A percentile compares a stretch with the other conserved stretches of the same genome.
Conservation (phyloP, 352 stramenopile species). For the Salisapilia sapeloensis region DNA sequence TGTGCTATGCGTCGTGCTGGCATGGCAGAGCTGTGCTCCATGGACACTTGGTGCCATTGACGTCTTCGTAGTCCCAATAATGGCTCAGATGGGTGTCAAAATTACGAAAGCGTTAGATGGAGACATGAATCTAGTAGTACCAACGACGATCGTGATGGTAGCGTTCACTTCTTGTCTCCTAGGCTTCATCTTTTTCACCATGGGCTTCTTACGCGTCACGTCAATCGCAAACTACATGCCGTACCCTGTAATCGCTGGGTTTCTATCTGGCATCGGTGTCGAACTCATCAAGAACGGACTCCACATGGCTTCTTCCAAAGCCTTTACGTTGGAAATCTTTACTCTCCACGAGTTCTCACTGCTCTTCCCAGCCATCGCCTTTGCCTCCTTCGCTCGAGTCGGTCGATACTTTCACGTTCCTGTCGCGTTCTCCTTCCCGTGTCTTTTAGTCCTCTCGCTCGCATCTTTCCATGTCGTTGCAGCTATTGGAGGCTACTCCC, state of each 20-base stretch:
- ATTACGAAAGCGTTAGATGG: conserved; percentile 41
- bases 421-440: conserved; percentile 57
- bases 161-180: conserved; percentile 45
- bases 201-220: conserved; percentile 51
- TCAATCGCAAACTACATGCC: conserved; percentile 76
- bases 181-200: conserved; percentile 39
- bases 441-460: conserved; percentile 33
- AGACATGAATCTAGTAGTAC: conserved; percentile 39
- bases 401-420: conserved; percentile 43
- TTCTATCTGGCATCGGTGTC: conserved; percentile 61
- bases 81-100: conserved; percentile 51
- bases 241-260: conserved; percentile 68
- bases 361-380: conserved; percentile 34
- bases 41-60: conserved; percentile 67
- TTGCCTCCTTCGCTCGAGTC: conserved; percentile 29
- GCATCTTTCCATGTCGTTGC: conserved; percentile 38
- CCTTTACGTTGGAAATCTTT: conserved; percentile 32
- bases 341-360: conserved; percentile 30
- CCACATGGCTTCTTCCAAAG: conserved; percentile 53
- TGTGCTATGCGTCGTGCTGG: conserved; percentile 43
- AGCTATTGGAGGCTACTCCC: conserved; percentile 8
- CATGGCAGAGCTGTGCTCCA: conserved; percentile 52
- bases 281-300: conserved; percentile 66
- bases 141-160: conserved; percentile 58
- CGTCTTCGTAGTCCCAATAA: conserved; percentile 64